Conservation (phyloP, 768 basidiomycete species). For the Punctularia strigosozonata region DNA sequence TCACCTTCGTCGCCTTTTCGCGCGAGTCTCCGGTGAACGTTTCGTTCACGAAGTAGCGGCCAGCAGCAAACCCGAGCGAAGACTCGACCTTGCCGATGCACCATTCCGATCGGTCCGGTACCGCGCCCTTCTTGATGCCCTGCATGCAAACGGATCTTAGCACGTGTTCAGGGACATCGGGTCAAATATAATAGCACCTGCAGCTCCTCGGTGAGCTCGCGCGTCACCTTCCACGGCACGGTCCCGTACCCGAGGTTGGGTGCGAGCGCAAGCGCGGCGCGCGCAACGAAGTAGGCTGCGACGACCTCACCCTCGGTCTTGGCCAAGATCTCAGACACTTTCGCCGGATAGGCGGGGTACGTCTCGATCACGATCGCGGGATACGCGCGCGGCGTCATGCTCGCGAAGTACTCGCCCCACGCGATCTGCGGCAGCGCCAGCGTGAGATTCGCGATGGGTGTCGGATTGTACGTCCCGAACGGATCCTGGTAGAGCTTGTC, state of each 20-base stretch:
- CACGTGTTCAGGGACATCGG: too few relatives aligned
- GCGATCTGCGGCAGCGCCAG: slow-evolving; percentile 62
- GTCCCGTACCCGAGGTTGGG: slow-evolving; percentile 65
- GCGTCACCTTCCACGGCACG: slow-evolving; percentile 66
- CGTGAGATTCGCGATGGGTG: slow-evolving; percentile 56
- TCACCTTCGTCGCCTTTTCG: slow-evolving; percentile 72
- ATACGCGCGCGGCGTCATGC: slow-evolving; percentile 70
- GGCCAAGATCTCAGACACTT: slow-evolving; percentile 58
- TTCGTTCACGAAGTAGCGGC: slow-evolving; percentile 79
- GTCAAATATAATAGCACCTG: too few relatives aligned
- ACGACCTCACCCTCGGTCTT: slow-evolving; percentile 57
- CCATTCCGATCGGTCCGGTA: slow-evolving; percentile 74
- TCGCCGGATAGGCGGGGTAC: slow-evolving; percentile 62
- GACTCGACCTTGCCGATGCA: slow-evolving; percentile 66
- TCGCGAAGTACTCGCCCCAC: slow-evolving; percentile 77
- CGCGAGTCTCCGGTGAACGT: slow-evolving; percentile 73
- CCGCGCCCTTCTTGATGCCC: slow-evolving; percentile 80
- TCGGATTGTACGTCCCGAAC: slow-evolving; percentile 80
- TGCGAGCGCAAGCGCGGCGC: slow-evolving; percentile 57
- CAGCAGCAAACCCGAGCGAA: slow-evolving; percentile 79
- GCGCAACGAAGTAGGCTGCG: slow-evolving; percentile 80
- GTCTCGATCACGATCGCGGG: slow-evolving; percentile 73
- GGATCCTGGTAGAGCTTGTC: slow-evolving; percentile 72
- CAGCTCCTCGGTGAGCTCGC: slow-evolving; percentile 58
- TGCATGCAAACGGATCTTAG: too few relatives aligned